These are phyloP conservation scores for Xylaria sp. DNA, from an alignment of 2,329 filamentous ascomycete genomes.

Conservation along the genomic window DNA sequence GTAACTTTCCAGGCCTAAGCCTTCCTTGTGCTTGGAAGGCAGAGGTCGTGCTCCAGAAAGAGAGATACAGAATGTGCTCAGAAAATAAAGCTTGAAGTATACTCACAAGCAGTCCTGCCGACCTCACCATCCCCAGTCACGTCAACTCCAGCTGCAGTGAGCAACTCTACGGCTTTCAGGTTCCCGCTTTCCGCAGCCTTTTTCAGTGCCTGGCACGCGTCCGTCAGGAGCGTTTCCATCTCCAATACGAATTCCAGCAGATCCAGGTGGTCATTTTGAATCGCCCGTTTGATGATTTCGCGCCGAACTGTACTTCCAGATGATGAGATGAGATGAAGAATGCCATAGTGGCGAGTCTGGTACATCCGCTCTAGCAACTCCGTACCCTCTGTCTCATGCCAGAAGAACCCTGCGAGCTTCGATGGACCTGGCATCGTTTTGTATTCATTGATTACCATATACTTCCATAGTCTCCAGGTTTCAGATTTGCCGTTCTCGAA, in stretches of 20 bases:
- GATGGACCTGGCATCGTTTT: neutral
- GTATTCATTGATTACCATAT: conserved; percentile 10
- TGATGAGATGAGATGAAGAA: neutral
- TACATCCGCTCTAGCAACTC: neutral
- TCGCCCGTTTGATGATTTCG: neutral
- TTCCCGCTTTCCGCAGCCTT: neutral
- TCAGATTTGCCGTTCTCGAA: conserved; percentile 26
- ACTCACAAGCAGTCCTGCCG: neutral
- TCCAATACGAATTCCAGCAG: neutral
- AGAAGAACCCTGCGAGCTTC: neutral
- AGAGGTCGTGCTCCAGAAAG: neutral
- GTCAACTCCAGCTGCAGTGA: neutral
- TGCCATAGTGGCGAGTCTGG: neutral
- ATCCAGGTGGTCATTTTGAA: neutral
- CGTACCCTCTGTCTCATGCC: neutral
- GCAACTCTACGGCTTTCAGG: neutral
- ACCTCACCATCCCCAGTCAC: neutral
- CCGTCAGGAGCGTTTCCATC: neutral
- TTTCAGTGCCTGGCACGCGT: neutral
- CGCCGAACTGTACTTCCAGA: neutral
- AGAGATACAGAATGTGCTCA: neutral
- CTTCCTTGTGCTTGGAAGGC: too few relatives aligned
- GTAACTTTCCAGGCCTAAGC: neutral
- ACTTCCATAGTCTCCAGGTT: conserved; percentile 21
- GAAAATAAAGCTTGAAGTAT: neutral